Percentiles rank a stretch among this genome's conserved stretches.
Conservation (phyloP, 805 yeast species). For the Suhomyces sp. region DNA sequence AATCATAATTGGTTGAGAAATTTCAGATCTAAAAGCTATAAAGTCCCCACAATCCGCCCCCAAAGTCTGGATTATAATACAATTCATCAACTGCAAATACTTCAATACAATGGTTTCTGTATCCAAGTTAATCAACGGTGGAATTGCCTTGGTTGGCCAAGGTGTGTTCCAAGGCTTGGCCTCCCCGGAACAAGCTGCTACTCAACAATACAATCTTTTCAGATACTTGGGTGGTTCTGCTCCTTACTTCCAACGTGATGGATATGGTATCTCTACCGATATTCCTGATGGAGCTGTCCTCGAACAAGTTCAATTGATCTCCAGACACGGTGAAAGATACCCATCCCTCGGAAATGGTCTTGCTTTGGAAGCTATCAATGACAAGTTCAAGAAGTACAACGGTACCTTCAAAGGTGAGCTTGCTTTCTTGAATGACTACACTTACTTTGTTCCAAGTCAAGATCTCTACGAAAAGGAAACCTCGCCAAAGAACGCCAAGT, state of each 20-base stretch:
- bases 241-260: slow-evolving; percentile 52
- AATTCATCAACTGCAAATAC: too few species aligned
- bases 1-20: too few species aligned
- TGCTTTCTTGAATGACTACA: slow-evolving; percentile 52
- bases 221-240: slow-evolving; percentile 56
- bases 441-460: slow-evolving; percentile 43
- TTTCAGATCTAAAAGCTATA: too few species aligned
- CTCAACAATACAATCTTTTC: slow-evolving; percentile 47
- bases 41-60: too few species aligned
- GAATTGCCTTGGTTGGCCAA: slow-evolving; percentile 29
- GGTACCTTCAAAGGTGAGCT: slow-evolving; percentile 47
- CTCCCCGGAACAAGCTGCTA: slow-evolving; percentile 40
- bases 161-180: slow-evolving; percentile 31
- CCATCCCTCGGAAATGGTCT: slow-evolving; percentile 42
- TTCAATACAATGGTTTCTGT: slow-evolving; percentile 27
- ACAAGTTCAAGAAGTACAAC: slow-evolving; percentile 22
- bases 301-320: slow-evolving; percentile 68
- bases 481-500: slow-evolving; percentile 40
- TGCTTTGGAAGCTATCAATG: slow-evolving; percentile 22
- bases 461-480: slow-evolving; percentile 51
- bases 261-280: slow-evolving; percentile 52
- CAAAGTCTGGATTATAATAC: too few species aligned
- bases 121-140: slow-evolving; percentile 28
- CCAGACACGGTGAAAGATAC: slow-evolving; percentile 83
- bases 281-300: slow-evolving; percentile 52